Base-by-base conservation (phyloP, 1,284 basidiomycete genomes). In the Violaceomyces palustris region DNA sequence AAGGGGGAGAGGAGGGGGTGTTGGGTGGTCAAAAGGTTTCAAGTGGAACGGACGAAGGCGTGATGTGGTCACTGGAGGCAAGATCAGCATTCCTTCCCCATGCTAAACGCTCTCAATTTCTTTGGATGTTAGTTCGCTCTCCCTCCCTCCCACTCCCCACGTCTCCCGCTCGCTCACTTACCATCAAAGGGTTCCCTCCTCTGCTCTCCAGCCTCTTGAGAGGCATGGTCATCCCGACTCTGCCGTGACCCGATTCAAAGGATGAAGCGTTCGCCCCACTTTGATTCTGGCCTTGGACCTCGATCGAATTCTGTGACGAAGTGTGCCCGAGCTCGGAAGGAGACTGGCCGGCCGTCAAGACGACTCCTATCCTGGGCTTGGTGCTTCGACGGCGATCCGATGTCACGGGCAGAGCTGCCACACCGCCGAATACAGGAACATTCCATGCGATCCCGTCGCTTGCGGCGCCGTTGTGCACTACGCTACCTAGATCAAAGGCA, bases 361-460 rank as follows among this genome's bases (percentile, higher is more conserved):
- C 58, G 26, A 64, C 51, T n/a, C 61, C 61, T 2, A 61, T 50
- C 1, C 61, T 35, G 15, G 61, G 45, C 26, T 61, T 57, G 23
- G 37, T 24, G 6, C 14, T 7, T 11, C 24, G 25, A 12, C 24
- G 25, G 35, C 15, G 17, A 21, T 12, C 26, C 37, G 15, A 19
- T 6, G 18, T 21, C n/a, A 25, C 18, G 4, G 30, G 19, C 14
- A 26, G 37, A 19, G 30, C 27, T n/a, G 37, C 27, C 11, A 3
- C 17, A 6, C 3, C 9, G n/a, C 11, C 18, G n/a, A n/a, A n/a
- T n/a, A n/a, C n/a, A n/a, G n/a, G n/a, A n/a, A n/a, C n/a, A n/a
- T n/a, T n/a, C n/a, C n/a, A n/a, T n/a, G n/a, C n/a, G n/a, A n/a
- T n/a, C n/a, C n/a, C n/a, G 12, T 21, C 19, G 15, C 40, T 23